phyloP scores from a whole-genome alignment of 2,329 filamentous ascomycete species.

The Pyrenophora teres region DNA sequence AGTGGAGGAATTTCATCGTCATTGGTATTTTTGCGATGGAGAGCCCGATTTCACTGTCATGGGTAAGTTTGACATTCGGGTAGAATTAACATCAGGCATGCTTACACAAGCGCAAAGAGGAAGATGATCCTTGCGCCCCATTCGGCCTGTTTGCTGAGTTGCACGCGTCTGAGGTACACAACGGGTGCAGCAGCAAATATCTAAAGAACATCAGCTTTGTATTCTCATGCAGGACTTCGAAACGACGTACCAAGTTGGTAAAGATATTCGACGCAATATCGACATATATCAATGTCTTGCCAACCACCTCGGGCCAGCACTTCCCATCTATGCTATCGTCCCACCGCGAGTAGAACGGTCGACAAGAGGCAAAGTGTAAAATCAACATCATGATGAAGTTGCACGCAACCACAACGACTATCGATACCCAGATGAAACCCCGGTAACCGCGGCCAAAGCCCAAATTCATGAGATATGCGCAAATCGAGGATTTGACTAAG shows the following conservation, averaged over 20 bases:
- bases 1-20: conserved; percentile 6
- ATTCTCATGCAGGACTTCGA: background rate
- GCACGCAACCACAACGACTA: conserved; percentile 3
- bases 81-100: background rate
- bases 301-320: conserved; percentile 12
- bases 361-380: conserved; percentile 6
- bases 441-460: conserved; percentile 18
- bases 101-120: conserved; percentile 16
- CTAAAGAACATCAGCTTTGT: background rate
- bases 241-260: conserved; percentile 13
- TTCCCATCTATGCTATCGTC: conserved; percentile 6
- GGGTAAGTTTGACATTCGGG: background rate
- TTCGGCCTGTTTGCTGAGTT: conserved; percentile 15
- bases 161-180: conserved; percentile 9
- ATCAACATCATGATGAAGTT: conserved; percentile 11
- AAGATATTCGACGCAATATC: conserved; percentile 16
- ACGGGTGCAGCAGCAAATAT: conserved; percentile 18
- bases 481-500: conserved; percentile 19
- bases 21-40: conserved; percentile 12
- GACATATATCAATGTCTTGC: conserved; percentile 9
- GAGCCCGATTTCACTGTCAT: conserved; percentile 5
- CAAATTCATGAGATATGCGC: conserved; percentile 19
- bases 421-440: conserved; percentile 13
- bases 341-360: conserved; percentile 9
- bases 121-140: conserved; percentile 18